Evolutionary conservation across 768 basidiomycete genomes (phyloP), one percentile per base, ranked within the genome.

Genomic region (Podaxis sp.): DNA sequence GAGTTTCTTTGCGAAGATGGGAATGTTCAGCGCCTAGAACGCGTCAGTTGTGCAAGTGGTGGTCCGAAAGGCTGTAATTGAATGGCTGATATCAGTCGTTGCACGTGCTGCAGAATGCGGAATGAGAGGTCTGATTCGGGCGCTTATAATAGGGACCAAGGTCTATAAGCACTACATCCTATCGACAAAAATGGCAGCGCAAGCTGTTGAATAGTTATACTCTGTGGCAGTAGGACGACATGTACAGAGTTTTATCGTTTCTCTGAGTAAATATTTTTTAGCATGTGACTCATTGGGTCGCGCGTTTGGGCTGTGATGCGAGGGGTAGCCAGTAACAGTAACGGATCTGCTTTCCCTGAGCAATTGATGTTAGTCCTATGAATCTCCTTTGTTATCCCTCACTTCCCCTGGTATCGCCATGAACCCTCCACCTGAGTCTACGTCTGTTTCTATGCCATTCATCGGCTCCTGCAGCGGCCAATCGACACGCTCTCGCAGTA

Each of bases 401-500:
- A 8, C 44, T 46, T 28, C 39, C 36, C 24, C 24, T 13, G 19
- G 19, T 33, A 33, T 19, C 22, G 15, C 39, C 13, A 63, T 63
- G 61, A 63, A 52, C 55, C 24, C 42, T 15, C 9, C 55, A 26
- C 40, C 36, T 69, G 75, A 73, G 40, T 72, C 71, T 49, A 66
- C 71, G 3, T 71, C 71, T 63, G 63, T 76, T 24, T 69, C 74
- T 51, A 76, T 79, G 49, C 73, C 79, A 28, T 66, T 74, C 52
- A 66, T 75, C 13, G 73, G 72, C 53, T 72, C 76, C 7, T 68
- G 76, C 55, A 80, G 75, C 61, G 75, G 77, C 15, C 76, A 77
- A 17, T 81, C 83, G 11, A 84, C 82, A 22, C 79, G 87, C 70
- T 89, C 88, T 12, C 81, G 86, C 67, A 87, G 85, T 73, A 87